Evolutionary conservation across 495 filamentous ascomycete species (phyloP).

Genomic region (Tuber umbilicatum): DNA sequence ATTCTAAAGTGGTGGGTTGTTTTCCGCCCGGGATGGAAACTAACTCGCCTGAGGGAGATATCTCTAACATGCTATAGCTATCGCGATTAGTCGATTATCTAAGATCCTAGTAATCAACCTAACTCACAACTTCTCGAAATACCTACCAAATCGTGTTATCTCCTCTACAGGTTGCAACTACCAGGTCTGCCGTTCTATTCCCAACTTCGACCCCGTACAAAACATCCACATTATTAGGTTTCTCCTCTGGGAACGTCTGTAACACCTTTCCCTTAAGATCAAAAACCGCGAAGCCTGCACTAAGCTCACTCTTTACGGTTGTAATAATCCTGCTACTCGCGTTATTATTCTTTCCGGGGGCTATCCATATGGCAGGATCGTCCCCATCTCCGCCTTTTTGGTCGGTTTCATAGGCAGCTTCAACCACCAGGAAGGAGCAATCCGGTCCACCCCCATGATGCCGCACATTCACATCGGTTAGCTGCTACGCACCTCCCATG

Average conservation of each 20-base stretch:
- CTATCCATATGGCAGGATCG: conserved; percentile 45
- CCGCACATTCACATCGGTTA: conserved; percentile 39
- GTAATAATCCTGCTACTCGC: conserved; percentile 42
- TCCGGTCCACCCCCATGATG: conserved; percentile 42
- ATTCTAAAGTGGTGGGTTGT: conserved; percentile 39
- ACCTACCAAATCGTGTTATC: conserved; percentile 43
- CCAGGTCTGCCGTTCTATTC: conserved; percentile 37
- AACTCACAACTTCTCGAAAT: not conserved
- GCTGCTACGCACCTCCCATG: conserved; percentile 41
- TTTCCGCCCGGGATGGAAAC: conserved; percentile 37
- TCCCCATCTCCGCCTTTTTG: conserved; percentile 42
- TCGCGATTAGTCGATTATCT: not conserved
- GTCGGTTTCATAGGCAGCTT: conserved; percentile 41
- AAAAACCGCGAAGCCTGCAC: conserved; percentile 42
- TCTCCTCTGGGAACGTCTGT: conserved; percentile 34
- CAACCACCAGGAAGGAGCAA: conserved; percentile 41
- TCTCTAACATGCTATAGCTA: conserved; percentile 42
- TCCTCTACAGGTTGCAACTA: conserved; percentile 41
- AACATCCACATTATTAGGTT: conserved; percentile 45
- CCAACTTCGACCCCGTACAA: conserved; percentile 42
- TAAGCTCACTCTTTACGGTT: conserved; percentile 41
- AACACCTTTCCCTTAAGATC: conserved; percentile 42
- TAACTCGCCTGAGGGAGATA: conserved; percentile 39
- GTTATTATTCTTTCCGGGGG: conserved; percentile 29
- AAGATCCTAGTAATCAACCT: not conserved